A percentile compares a stretch with the other conserved stretches of the same genome.
phyloP scores from a whole-genome alignment of 371 early-diverging fungal genomes.

The Mucor indicus region DNA sequence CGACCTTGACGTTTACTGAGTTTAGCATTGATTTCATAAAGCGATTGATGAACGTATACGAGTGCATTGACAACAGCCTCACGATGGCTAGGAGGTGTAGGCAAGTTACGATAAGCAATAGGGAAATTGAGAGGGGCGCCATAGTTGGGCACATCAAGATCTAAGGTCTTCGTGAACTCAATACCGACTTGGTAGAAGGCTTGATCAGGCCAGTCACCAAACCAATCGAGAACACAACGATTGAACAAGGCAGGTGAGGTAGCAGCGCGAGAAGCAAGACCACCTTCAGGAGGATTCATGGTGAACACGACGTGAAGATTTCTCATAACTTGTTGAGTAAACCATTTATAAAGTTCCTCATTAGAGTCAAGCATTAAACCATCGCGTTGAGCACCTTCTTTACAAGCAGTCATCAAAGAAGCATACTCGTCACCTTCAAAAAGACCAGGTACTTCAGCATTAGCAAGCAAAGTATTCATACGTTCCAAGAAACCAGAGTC shows the following conservation, averaged over 20 bases:
- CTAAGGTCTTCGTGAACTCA: conserved; percentile 89
- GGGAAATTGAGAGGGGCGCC: conserved; percentile 74
- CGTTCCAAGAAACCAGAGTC: conserved; percentile 97
- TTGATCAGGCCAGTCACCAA: conserved; percentile 98
- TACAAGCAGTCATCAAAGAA: conserved; percentile 92
- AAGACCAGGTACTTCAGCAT: conserved; percentile 97
- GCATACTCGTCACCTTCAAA: conserved; percentile 98
- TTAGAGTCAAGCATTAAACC: conserved; percentile 91
- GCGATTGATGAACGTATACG: conserved; percentile 88
- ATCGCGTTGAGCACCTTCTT: conserved; percentile 92
- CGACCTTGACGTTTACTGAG: conserved; percentile 82
- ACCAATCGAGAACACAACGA: conserved; percentile 99
- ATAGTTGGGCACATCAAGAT: conserved; percentile 80
- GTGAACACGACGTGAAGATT: conserved; percentile 99
- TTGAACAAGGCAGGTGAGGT: conserved; percentile 99
- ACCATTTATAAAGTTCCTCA: conserved; percentile 98
- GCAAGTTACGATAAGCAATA: conserved; percentile 73
- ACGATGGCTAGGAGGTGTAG: conserved; percentile 76
- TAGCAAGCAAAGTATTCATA: conserved; percentile 98
- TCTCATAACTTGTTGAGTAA: conserved; percentile 92
- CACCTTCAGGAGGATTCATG: conserved; percentile 98
- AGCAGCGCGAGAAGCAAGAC: conserved; percentile 90
- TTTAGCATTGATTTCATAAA: conserved; percentile 83
- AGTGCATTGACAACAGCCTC: conserved; percentile 88
- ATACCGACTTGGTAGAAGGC: conserved; percentile 97